Evolutionary conservation across 2,329 filamentous ascomycete genomes (phyloP), one percentile per base, ranked within the genome.

Genomic region (Rachicladosporium sp.): DNA sequence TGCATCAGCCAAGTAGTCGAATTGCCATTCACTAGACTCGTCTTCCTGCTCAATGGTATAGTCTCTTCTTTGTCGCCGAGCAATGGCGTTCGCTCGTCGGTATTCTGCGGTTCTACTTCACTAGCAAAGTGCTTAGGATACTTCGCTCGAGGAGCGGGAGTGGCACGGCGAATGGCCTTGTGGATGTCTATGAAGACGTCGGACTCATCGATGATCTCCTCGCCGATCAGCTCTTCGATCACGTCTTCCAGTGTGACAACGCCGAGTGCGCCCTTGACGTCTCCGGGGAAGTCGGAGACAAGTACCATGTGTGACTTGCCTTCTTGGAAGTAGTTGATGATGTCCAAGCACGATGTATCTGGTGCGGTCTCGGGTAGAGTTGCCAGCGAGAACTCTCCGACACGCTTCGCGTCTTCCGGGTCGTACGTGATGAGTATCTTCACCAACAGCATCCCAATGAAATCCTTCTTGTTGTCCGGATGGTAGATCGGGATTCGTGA

Each of bases 361-460:
- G 91, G 86, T 7, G 85, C 77, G 0, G 91, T 98, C 61, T 98
- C 91, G 1, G 93, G 91, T 5, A 98, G 74, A 0, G 91, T 95
- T 10, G 91, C 91, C 37, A 98, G 70, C 6, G 87, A 80, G 57
- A 98, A 95, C 45, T 96, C 89, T 45, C 81, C 75, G 30, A 98
- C 91, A 12, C 77, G 77, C 55, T 82, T 84, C 55, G 74, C 76
- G 56, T 98, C 91, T 60, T 98, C 91, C 0, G 91, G 91, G 49
- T 98, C 91, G 59, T 98, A 98, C 0, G 91, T 96, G 55, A 98
- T 98, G 45, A 98, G 74, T 56, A 96, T 96, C 69, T 98, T 98
- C 59, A 98, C 91, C 7, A 98, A 69, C 5, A 98, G 75, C 89
- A 98, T 98, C 47, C 91, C 91, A 23, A 96, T 81, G 62, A 95